Conservation (phyloP, 768 basidiomycete genomes). For the Lactifluus pinguis region DNA sequence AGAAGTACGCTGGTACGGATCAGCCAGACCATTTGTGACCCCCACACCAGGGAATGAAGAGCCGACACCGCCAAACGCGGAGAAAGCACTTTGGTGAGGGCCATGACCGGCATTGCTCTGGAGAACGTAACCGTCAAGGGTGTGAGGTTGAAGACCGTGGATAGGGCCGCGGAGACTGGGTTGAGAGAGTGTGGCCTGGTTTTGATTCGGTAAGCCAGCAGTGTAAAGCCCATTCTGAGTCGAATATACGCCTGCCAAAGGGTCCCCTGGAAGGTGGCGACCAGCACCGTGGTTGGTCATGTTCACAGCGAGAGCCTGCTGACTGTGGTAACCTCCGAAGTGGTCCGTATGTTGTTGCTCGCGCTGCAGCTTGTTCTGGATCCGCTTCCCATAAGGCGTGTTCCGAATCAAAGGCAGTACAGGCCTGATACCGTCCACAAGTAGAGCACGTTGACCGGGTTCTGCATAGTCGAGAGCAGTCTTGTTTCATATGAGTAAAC, state of each 20-base stretch:
- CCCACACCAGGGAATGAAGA: constrained; percentile 37
- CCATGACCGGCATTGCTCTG: constrained; percentile 65
- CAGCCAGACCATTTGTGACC: constrained; percentile 46
- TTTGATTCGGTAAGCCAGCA: constrained; percentile 50
- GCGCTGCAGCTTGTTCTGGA: constrained; percentile 96
- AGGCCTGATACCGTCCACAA: constrained; percentile 97
- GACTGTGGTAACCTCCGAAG: constrained; percentile 49
- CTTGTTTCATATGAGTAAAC: constrained; percentile 31
- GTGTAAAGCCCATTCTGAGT: constrained; percentile 54
- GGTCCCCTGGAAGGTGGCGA: constrained; percentile 50
- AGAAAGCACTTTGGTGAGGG: constrained; percentile 48
- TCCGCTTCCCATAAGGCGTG: constrained; percentile 98
- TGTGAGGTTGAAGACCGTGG: constrained; percentile 56
- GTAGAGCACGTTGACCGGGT: constrained; percentile 79
- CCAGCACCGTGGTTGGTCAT: constrained; percentile 40
- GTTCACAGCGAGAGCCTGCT: constrained; percentile 49
- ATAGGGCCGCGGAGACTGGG: constrained; percentile 32
- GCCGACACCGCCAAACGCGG: constrained; percentile 45
- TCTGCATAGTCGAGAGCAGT: constrained; percentile 98
- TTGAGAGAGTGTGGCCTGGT: constrained; percentile 35
- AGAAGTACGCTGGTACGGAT: constrained; percentile 66
- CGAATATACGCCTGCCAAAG: constrained; percentile 58
- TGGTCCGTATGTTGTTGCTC: constrained; percentile 63
- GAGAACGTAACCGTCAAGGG: constrained; percentile 75
- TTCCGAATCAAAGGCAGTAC: constrained; percentile 97